Percentiles rank a stretch among this genome's conserved stretches.
phyloP scores from a whole-genome alignment of 2,329 filamentous ascomycete species.

The Hypocreales sp. region DNA sequence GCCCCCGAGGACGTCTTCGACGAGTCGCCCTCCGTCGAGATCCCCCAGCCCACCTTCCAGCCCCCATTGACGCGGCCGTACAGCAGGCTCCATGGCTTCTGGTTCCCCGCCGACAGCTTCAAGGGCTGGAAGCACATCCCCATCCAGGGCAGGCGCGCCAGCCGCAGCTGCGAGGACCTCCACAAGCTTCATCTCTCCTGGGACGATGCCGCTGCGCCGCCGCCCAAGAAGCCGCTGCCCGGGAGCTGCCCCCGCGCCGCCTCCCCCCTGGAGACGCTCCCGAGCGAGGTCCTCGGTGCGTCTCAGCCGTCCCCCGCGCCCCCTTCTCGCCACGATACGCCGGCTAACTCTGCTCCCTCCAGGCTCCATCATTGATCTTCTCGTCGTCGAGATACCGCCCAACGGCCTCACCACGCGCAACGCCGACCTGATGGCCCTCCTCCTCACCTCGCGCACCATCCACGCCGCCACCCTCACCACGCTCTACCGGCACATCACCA shows the following conservation, averaged over 20 bases:
- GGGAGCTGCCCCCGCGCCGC: constrained; percentile 24
- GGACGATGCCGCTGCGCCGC: constrained; percentile 24
- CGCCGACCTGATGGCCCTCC: constrained; percentile 59
- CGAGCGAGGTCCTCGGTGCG: constrained; percentile 57
- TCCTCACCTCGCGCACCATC: constrained; percentile 60
- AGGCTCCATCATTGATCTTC: constrained; percentile 61
- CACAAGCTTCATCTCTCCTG: constrained; percentile 39
- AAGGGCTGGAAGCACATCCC: constrained; percentile 48
- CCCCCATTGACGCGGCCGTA: constrained; percentile 38
- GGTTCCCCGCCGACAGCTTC: constrained; percentile 42
- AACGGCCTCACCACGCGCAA: constrained; percentile 65
- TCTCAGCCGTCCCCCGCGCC: constrained; percentile 2
- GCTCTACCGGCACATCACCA: constrained; percentile 65
- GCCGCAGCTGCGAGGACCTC: constrained; percentile 46
- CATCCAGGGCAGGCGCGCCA: constrained; percentile 41
- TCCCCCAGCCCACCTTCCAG: constrained; percentile 29
- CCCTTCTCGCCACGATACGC: too few species aligned
- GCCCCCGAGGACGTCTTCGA: constrained; percentile 35
- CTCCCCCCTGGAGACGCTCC: constrained; percentile 50
- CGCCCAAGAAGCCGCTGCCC: constrained; percentile 12
- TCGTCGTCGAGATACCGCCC: constrained; percentile 56
- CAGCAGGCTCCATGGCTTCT: constrained; percentile 41
- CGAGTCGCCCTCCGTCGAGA: constrained; percentile 26
- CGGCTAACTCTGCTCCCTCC: too few species aligned
- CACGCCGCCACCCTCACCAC: constrained; percentile 59